These are phyloP conservation scores for Kwoniella dendrophila DNA, from an alignment of 768 basidiomycete species.

Conservation along the genomic window DNA sequence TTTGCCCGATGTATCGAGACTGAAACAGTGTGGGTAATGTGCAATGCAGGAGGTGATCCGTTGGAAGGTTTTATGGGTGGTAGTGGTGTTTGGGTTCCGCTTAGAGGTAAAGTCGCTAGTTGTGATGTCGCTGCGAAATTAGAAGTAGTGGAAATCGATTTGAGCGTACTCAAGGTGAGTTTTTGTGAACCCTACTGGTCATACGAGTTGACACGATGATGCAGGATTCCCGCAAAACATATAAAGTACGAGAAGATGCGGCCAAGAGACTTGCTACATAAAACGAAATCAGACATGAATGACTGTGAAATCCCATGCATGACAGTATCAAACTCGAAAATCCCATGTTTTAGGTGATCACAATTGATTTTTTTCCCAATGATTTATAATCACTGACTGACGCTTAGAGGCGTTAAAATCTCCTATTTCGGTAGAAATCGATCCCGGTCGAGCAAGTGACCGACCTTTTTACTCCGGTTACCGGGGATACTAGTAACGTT, in stretches of 20 bases:
- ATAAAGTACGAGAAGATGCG: constrained; percentile 45
- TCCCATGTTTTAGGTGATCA: neutral
- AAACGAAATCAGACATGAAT: neutral
- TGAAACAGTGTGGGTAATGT: constrained; percentile 46
- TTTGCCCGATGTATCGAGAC: constrained; percentile 45
- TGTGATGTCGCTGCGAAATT: constrained; percentile 16
- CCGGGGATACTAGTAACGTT: neutral
- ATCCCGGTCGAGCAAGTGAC: neutral
- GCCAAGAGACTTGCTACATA: constrained; percentile 19
- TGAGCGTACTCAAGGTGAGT: constrained; percentile 41
- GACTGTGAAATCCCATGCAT: neutral
- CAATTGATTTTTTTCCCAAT: neutral
- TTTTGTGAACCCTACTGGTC: neutral
- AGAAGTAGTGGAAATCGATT: constrained; percentile 41
- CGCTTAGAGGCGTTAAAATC: neutral
- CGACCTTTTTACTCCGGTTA: neutral
- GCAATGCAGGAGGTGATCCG: constrained; percentile 44
- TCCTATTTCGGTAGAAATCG: constrained; percentile 7
- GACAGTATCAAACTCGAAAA: neutral
- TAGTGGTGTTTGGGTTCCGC: constrained; percentile 46
- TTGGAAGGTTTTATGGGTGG: constrained; percentile 47
- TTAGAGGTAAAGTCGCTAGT: constrained; percentile 36
- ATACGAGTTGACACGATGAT: constrained; percentile 1
- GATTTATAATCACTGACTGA: neutral
- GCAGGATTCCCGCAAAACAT: constrained; percentile 36